phyloP scores from a whole-genome alignment of 257 asterid genomes.

The Fraxinus excelsior region DNA sequence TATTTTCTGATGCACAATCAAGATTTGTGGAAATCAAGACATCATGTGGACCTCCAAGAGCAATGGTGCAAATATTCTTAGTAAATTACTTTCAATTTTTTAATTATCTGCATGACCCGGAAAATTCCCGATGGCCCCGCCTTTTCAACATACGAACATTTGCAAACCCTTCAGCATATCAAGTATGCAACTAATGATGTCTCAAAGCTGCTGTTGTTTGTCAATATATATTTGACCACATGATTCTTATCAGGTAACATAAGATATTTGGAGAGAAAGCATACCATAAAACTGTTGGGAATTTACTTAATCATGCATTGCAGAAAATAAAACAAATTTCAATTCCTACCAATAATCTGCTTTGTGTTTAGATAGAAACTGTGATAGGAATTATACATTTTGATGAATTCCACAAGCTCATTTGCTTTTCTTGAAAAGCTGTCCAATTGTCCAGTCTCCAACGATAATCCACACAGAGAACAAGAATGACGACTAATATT shows the following conservation, averaged over 20 bases:
- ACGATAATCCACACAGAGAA: no score
- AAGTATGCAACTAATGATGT: slow-evolving; percentile 1
- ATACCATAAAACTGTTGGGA: no score
- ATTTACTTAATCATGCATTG: no score
- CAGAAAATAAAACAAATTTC: no score
- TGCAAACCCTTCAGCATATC: neutral
- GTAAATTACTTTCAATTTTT: neutral
- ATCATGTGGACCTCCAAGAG: neutral
- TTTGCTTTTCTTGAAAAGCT: no score
- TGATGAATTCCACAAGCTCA: no score
- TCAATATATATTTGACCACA: slow-evolving; percentile 6
- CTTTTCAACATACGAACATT: slow-evolving; percentile 6
- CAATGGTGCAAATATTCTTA: slow-evolving; percentile 1
- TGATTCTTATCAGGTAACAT: no score
- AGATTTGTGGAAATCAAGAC: slow-evolving; percentile 12
- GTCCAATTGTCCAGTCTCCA: no score
- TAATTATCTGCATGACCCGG: neutral
- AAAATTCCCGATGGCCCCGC: neutral
- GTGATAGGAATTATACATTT: no score
- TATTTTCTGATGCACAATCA: neutral
- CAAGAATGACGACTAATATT: no score
- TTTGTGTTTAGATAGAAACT: no score
- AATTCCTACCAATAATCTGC: no score
- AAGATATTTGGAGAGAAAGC: neutral
- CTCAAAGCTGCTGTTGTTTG: neutral